phyloP scores from a whole-genome alignment of 2,329 filamentous ascomycete species.

The Alternaria sp. region DNA sequence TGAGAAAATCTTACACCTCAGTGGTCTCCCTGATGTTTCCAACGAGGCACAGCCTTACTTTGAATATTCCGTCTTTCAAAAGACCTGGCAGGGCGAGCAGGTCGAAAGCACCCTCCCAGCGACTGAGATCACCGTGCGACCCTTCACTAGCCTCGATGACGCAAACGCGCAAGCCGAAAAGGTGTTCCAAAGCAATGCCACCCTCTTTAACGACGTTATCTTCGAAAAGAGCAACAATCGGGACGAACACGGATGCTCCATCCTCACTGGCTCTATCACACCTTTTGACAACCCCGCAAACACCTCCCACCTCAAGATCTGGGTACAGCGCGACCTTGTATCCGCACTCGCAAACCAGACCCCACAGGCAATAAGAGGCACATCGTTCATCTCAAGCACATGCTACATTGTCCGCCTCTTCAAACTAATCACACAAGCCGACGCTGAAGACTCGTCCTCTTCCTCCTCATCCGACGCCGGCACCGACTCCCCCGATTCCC shows the following conservation, averaged over 20 bases:
- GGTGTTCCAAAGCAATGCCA: constrained; percentile 4
- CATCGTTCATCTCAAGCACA: constrained; percentile 22
- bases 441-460: not conserved
- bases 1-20: not conserved
- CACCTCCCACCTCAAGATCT: constrained; percentile 20
- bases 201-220: constrained; percentile 10
- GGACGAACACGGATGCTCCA: constrained; percentile 18
- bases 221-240: constrained; percentile 5
- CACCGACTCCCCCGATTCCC: not conserved
- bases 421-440: constrained; percentile 14
- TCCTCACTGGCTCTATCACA: constrained; percentile 7
- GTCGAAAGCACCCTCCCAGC: not conserved
- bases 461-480: not conserved
- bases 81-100: constrained; percentile 12
- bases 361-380: not conserved
- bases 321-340: constrained; percentile 24
- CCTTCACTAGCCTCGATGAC: constrained; percentile 16
- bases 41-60: constrained; percentile 27
- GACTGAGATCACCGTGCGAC: constrained; percentile 8
- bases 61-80: constrained; percentile 31
- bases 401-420: constrained; percentile 31
- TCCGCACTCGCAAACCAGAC: constrained; percentile 14
- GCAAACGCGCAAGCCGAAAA: constrained; percentile 26
- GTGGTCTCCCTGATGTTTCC: not conserved
- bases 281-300: constrained; percentile 15